phyloP scores from a whole-genome alignment of 345 rosid species.

The Ceriops tagal region DNA sequence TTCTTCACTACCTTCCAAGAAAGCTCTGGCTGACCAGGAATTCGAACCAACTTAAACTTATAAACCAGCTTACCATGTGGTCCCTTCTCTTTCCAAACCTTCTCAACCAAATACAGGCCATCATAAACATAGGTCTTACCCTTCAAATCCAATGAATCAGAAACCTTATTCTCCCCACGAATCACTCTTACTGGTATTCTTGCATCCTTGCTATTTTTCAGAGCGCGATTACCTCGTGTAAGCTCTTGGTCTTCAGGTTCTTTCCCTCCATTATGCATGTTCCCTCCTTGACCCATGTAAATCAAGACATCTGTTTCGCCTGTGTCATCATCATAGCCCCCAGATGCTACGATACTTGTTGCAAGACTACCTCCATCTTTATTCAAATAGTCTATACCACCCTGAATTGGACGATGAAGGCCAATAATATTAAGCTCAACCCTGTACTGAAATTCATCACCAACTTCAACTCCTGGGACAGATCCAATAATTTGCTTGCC shows the following conservation, averaged over 20 bases:
- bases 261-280: constrained; percentile 44
- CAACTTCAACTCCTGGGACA: constrained; percentile 76
- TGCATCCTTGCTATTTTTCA: constrained; percentile 46
- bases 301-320: constrained; percentile 52
- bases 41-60: constrained; percentile 55
- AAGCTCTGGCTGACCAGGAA: constrained; percentile 73
- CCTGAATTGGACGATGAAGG: constrained; percentile 58
- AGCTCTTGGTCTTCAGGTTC: constrained; percentile 73
- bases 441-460: constrained; percentile 79
- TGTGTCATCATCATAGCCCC: constrained; percentile 60
- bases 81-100: constrained; percentile 48
- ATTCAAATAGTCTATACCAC: constrained; percentile 67
- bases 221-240: constrained; percentile 66
- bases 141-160: constrained; percentile 36
- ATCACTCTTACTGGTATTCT: constrained; percentile 65
- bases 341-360: constrained; percentile 68
- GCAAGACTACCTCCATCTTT: constrained; percentile 41
- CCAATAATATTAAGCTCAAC: constrained; percentile 70
- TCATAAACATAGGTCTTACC: constrained; percentile 51
- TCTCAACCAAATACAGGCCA: constrained; percentile 65
- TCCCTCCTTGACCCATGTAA: constrained; percentile 83
- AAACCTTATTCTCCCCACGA: constrained; percentile 53
- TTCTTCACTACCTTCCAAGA: constrained; percentile 72
- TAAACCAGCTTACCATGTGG: constrained; percentile 65
- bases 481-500: constrained; percentile 53